These are phyloP conservation scores for Candida hungchunana DNA, from an alignment of 805 yeast genomes.

Conservation along the genomic window DNA sequence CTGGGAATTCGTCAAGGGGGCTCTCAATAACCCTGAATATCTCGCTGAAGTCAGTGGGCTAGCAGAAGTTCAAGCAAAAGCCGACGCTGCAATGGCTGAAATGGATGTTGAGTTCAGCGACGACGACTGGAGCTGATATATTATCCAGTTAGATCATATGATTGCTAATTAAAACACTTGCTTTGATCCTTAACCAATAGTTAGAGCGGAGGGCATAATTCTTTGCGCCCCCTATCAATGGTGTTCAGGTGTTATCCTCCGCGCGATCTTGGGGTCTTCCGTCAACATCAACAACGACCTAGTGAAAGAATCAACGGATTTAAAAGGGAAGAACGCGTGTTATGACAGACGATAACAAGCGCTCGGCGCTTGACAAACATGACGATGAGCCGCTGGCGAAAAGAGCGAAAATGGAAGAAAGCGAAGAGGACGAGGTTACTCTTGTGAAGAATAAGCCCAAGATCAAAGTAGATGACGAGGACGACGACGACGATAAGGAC, in stretches of 20 bases:
- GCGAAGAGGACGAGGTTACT: constrained; percentile 13
- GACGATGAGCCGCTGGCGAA: constrained; percentile 29
- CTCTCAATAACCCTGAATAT: constrained; percentile 61
- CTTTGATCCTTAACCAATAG: too few relatives aligned
- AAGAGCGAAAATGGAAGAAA: constrained; percentile 22
- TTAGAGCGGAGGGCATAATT: too few relatives aligned
- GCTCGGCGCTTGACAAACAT: constrained; percentile 15
- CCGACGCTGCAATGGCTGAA: constrained; percentile 41
- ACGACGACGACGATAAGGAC: constrained; percentile 26
- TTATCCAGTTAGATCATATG: too few relatives aligned
- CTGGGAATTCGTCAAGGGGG: constrained; percentile 78
- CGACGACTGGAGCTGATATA: too few relatives aligned
- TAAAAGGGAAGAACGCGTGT: too few relatives aligned
- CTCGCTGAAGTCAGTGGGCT: constrained; percentile 81
- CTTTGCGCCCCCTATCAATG: too few relatives aligned
- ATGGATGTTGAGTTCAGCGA: too few relatives aligned
- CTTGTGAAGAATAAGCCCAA: constrained; percentile 10
- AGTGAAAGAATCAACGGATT: too few relatives aligned
- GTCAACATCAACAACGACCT: too few relatives aligned
- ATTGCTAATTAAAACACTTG: too few relatives aligned
- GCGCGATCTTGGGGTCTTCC: too few relatives aligned
- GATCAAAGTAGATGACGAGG: constrained; percentile 15
- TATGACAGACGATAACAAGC: constrained; percentile 18
- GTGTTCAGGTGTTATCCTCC: too few relatives aligned
- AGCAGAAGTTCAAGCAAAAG: constrained; percentile 62